Evolutionary conservation across 306 rosid genomes (phyloP).

Genomic region (Inga laurina): DNA sequence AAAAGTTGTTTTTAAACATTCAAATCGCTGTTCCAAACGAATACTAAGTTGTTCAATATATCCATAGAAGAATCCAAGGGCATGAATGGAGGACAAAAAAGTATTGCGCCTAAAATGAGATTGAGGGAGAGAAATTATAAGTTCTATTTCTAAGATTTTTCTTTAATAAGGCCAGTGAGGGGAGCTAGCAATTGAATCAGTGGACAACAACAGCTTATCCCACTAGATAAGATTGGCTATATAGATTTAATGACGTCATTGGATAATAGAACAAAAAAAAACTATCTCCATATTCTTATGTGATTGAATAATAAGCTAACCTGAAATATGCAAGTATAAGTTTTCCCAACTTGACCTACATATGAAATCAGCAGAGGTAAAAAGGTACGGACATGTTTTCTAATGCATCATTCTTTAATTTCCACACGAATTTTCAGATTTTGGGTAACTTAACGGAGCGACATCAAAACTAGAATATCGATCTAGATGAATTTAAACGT

Average conservation of each 20-base stretch:
- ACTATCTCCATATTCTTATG: neutral
- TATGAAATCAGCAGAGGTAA: neutral
- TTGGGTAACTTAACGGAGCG: neutral
- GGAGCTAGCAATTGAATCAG: neutral
- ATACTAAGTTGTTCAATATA: neutral
- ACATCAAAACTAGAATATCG: slow-evolving; percentile 8
- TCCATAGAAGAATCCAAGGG: neutral
- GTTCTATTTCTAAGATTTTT: neutral
- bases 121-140: neutral
- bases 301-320: neutral
- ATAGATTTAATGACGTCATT: too few relatives aligned
- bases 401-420: neutral
- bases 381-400: neutral
- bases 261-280: neutral
- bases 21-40: too few relatives aligned
- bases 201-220: too few relatives aligned
- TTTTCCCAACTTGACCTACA: neutral
- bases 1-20: too few relatives aligned
- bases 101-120: neutral
- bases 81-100: too few relatives aligned
- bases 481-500: slow-evolving; percentile 5
- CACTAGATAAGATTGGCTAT: too few relatives aligned
- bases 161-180: neutral
- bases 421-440: slow-evolving; percentile 19
- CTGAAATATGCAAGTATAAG: neutral